These are phyloP conservation scores for Mortierella sp. DNA, from an alignment of 371 early-diverging fungal species.

Conservation along the genomic window DNA sequence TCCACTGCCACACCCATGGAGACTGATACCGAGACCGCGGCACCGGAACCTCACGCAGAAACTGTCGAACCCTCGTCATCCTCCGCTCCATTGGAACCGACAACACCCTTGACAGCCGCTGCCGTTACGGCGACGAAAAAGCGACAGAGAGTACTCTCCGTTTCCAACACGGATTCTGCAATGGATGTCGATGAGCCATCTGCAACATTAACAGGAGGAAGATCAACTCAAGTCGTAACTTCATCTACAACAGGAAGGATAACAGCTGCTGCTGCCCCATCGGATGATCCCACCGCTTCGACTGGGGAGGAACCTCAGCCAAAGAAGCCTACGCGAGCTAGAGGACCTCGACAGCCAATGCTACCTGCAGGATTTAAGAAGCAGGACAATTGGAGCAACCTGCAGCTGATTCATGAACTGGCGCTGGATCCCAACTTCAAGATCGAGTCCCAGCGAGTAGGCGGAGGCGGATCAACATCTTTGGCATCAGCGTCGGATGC, in stretches of 20 bases:
- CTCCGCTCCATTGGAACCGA: background rate
- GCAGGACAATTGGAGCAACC: conserved; percentile 32
- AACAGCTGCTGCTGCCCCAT: background rate
- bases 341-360: background rate
- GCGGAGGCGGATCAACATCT: background rate
- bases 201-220: background rate
- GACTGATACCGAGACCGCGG: background rate
- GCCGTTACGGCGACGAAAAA: conserved; percentile 21
- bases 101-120: background rate
- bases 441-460: conserved; percentile 22
- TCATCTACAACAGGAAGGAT: background rate
- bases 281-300: background rate
- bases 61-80: background rate
- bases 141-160: conserved; percentile 29
- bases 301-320: conserved; percentile 15
- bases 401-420: conserved; percentile 46
- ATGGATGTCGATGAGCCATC: background rate
- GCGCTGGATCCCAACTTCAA: conserved; percentile 42
- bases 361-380: conserved; percentile 19
- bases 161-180: background rate
- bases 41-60: background rate
- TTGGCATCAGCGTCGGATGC: background rate
- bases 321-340: conserved; percentile 24
- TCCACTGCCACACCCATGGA: background rate
- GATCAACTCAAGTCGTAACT: background rate